Evolutionary conservation across 495 filamentous ascomycete genomes (phyloP).

Genomic region (Penicillium goetzii): DNA sequence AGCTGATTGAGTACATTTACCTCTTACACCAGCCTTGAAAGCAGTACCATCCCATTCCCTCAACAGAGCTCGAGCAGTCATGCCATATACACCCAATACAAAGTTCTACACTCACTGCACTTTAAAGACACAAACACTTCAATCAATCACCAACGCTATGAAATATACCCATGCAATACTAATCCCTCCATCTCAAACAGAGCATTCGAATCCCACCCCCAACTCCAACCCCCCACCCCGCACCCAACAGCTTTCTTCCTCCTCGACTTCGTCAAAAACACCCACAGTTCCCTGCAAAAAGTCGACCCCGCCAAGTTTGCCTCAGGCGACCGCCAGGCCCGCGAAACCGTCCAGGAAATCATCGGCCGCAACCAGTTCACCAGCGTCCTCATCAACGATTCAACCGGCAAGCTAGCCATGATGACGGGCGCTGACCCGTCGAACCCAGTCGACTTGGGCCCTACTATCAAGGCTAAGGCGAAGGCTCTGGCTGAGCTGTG

Average conservation of each 20-base stretch:
- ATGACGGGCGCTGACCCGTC: slow-evolving; percentile 30
- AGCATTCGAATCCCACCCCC: slow-evolving; percentile 38
- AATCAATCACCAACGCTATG: neutral
- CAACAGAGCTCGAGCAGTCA: neutral
- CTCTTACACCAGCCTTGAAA: neutral
- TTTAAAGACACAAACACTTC: neutral
- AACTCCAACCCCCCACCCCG: slow-evolving; percentile 31
- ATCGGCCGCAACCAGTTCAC: slow-evolving; percentile 38
- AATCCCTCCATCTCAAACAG: slow-evolving; percentile 15
- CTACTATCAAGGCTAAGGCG: slow-evolving; percentile 31
- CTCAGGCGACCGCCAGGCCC: slow-evolving; percentile 25
- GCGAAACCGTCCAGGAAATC: slow-evolving; percentile 27
- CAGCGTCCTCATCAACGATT: slow-evolving; percentile 31
- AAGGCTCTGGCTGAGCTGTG: slow-evolving; percentile 17
- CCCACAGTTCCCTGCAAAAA: slow-evolving; percentile 30
- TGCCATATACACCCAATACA: neutral
- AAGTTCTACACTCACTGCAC: no score
- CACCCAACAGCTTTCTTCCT: slow-evolving; percentile 43
- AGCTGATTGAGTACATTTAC: slow-evolving; percentile 34
- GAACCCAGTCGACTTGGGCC: slow-evolving; percentile 35
- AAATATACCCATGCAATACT: slow-evolving; percentile 1
- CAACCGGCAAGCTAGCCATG: slow-evolving; percentile 31
- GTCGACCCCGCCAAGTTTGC: slow-evolving; percentile 34
- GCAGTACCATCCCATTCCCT: neutral
- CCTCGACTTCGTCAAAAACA: slow-evolving; percentile 39